Evolutionary conservation across 225 moss, liverwort and hornwort genomes (phyloP).

Genomic region (Antitrichia curtipendula): DNA sequence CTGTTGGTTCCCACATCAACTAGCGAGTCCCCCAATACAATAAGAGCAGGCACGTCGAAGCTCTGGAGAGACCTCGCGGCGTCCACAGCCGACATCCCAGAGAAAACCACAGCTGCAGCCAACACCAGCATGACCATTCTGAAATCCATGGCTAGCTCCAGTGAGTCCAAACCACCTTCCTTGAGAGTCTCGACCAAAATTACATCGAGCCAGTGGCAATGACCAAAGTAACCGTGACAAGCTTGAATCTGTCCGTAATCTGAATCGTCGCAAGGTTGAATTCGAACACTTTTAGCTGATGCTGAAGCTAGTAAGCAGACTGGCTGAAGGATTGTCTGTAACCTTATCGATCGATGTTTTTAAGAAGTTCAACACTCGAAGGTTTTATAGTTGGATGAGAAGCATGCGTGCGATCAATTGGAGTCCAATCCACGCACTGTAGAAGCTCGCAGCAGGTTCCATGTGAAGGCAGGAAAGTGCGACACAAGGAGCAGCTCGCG

Average conservation of each 20-base stretch:
- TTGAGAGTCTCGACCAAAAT: background rate
- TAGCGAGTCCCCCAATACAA: constrained; percentile 10
- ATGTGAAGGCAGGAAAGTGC: background rate
- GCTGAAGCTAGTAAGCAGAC: background rate
- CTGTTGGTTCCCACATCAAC: constrained; percentile 20
- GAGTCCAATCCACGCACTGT: background rate
- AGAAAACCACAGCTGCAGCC: background rate
- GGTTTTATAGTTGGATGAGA: background rate
- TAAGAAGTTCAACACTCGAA: background rate
- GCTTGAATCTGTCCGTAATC: background rate
- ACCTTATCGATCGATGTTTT: background rate
- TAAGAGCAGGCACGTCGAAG: background rate
- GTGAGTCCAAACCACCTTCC: background rate
- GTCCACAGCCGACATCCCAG: background rate
- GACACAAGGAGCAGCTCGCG: background rate
- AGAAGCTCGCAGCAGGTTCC: too few relatives aligned
- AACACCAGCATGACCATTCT: background rate
- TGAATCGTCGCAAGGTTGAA: background rate
- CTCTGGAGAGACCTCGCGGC: background rate
- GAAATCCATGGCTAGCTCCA: background rate
- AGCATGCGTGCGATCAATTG: background rate
- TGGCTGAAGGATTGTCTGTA: background rate
- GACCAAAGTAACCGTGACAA: background rate
- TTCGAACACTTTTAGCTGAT: background rate
- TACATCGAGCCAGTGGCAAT: background rate